Conservation (phyloP, 2,329 filamentous ascomycete species). For the Sporothrix phasma region DNA sequence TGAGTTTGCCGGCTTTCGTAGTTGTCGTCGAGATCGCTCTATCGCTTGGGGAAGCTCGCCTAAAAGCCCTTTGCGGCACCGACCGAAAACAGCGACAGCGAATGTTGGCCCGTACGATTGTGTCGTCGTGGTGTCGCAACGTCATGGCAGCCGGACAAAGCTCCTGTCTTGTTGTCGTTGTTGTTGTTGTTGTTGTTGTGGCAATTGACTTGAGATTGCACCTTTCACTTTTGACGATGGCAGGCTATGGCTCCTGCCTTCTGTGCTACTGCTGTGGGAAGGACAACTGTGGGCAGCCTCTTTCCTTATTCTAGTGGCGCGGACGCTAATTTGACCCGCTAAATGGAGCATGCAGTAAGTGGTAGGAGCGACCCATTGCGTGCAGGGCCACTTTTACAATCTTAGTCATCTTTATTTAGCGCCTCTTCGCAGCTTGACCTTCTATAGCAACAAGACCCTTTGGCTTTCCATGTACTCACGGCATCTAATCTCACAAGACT, state of each 20-base stretch:
- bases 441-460: too few relatives aligned
- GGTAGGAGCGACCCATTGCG: not conserved
- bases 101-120: too few relatives aligned
- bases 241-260: not conserved
- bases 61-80: not conserved
- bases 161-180: not conserved
- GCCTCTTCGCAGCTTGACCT: too few relatives aligned
- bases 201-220: not conserved
- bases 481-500: too few relatives aligned
- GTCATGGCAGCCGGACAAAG: not conserved
- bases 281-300: not conserved
- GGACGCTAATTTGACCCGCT: not conserved
- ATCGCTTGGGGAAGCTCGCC: not conserved
- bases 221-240: not conserved
- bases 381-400: not conserved
- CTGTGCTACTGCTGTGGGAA: not conserved
- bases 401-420: too few relatives aligned
- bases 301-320: not conserved
- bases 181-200: not conserved
- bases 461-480: too few relatives aligned
- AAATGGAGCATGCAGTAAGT: not conserved
- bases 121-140: not conserved
- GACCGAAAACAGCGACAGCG: too few relatives aligned
- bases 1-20: not conserved
- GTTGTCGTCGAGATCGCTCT: not conserved